phyloP scores from a whole-genome alignment of 73 alveolate genomes.

The Tetrahymena borealis region DNA sequence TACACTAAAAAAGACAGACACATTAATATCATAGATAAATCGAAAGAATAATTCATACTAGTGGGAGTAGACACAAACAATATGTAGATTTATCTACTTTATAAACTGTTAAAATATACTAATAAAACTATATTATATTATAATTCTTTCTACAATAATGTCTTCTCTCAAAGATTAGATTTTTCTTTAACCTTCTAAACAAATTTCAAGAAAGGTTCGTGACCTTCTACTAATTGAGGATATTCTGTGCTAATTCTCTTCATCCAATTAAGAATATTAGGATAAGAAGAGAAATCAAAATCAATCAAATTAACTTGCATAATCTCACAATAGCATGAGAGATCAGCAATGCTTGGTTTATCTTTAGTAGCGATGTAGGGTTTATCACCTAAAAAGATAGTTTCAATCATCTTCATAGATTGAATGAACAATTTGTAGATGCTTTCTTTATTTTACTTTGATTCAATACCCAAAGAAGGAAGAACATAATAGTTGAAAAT shows the following conservation, averaged over 20 bases:
- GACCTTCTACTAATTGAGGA: neutral
- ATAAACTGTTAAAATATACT: no score
- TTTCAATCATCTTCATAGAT: neutral
- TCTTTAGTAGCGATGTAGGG: conserved; percentile 7
- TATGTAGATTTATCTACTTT: no score
- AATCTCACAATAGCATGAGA: conserved; percentile 44
- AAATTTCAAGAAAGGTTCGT: neutral
- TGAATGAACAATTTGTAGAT: neutral
- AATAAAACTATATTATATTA: neutral
- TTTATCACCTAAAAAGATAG: neutral
- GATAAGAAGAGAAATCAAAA: conserved; percentile 40
- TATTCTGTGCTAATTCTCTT: neutral
- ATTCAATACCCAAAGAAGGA: neutral
- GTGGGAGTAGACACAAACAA: no score
- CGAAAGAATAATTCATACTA: no score
- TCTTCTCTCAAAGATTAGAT: neutral
- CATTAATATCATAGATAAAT: no score
- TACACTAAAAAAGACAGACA: no score
- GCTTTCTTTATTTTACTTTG: neutral
- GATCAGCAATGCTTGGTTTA: conserved; percentile 33
- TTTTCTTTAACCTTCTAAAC: neutral
- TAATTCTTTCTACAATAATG: neutral
- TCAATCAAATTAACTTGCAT: conserved; percentile 14
- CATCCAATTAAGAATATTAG: conserved; percentile 36
- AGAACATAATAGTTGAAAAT: neutral